Evolutionary conservation across 495 filamentous ascomycete species (phyloP).

Genomic region (Talaromyces adpressus): DNA sequence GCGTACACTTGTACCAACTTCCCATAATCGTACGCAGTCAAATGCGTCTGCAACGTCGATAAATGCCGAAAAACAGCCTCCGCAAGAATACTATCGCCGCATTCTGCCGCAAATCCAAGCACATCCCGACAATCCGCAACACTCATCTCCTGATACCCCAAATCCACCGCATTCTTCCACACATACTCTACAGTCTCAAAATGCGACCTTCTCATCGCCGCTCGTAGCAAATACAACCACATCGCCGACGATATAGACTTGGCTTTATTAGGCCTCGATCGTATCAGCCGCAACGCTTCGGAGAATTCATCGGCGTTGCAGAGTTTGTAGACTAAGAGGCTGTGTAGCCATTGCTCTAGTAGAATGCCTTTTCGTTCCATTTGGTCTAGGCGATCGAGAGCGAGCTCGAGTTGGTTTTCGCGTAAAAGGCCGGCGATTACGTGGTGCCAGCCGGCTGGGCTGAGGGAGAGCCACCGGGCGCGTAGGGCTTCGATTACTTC

Average conservation of each 20-base stretch:
- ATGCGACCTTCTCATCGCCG: constrained; percentile 47
- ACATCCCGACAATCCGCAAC: constrained; percentile 57
- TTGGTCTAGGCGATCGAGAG: constrained; percentile 61
- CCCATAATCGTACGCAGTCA: constrained; percentile 67
- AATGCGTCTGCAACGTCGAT: constrained; percentile 37
- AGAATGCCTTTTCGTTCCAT: constrained; percentile 51
- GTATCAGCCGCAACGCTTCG: constrained; percentile 62
- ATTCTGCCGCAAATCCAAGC: constrained; percentile 59
- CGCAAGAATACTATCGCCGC: constrained; percentile 56
- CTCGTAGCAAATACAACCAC: constrained; percentile 67
- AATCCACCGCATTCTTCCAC: constrained; percentile 53
- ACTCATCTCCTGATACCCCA: constrained; percentile 56
- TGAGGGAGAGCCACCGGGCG: constrained; percentile 61
- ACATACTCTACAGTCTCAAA: constrained; percentile 53
- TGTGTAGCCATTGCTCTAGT: constrained; percentile 65
- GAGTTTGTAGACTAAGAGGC: constrained; percentile 64
- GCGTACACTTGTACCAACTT: constrained; percentile 61
- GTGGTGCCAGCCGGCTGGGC: constrained; percentile 55
- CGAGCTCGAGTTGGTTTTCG: constrained; percentile 76
- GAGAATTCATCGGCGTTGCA: constrained; percentile 65
- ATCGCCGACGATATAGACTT: constrained; percentile 39
- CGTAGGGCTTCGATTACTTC: constrained; percentile 59
- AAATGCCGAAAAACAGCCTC: constrained; percentile 32
- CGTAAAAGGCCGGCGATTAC: constrained; percentile 68
- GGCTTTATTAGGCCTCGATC: constrained; percentile 40